phyloP scores from a whole-genome alignment of 352 stramenopile species.

The Blastocystis sp. region DNA sequence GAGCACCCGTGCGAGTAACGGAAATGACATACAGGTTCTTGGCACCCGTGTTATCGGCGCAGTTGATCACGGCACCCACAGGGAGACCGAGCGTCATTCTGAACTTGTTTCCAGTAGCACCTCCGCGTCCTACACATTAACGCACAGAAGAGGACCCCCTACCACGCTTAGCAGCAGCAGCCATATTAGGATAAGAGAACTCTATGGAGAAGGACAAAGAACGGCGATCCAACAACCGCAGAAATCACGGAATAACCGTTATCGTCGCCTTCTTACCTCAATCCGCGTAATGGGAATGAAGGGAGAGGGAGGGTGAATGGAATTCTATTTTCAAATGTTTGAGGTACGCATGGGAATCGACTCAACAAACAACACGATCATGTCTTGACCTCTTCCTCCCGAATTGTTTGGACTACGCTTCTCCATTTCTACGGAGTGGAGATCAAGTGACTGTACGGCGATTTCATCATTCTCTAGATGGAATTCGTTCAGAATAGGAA shows the following conservation, averaged over 20 bases:
- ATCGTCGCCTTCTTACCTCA: neutral
- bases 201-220: neutral
- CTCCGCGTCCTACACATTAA: conserved; percentile 71
- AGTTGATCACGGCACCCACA: conserved; percentile 96
- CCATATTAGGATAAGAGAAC: conserved; percentile 39
- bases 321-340: no score
- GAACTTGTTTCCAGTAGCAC: conserved; percentile 95
- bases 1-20: conserved; percentile 94
- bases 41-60: conserved; percentile 97
- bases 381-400: neutral
- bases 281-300: no score
- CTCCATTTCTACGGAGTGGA: neutral
- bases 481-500: neutral
- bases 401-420: neutral
- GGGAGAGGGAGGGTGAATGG: no score
- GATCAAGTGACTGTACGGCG: neutral
- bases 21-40: conserved; percentile 99
- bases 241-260: neutral
- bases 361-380: neutral
- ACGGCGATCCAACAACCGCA: neutral
- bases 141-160: neutral
- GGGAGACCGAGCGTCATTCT: conserved; percentile 96
- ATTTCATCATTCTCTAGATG: neutral
- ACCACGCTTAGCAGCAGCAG: conserved; percentile 56
- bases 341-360: neutral